phyloP scores from a whole-genome alignment of 768 basidiomycete genomes.

The Cubamyces lactineus region DNA sequence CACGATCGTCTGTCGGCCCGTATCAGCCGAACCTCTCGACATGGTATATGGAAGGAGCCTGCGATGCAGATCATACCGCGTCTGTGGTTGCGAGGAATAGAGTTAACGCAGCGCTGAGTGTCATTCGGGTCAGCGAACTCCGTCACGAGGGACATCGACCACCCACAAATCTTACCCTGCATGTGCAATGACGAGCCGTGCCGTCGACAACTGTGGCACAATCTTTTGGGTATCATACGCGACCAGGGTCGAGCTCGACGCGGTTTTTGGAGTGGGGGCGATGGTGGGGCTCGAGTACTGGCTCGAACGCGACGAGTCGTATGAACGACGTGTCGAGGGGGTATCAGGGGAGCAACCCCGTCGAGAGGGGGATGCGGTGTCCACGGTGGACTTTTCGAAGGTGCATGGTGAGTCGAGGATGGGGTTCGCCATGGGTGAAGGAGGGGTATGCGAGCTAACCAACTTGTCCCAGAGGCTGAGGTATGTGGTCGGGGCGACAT shows the following conservation, averaged over 20 bases:
- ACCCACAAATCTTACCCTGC: constrained; percentile 54
- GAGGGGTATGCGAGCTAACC: not conserved
- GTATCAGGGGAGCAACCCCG: not conserved
- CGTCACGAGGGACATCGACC: not conserved
- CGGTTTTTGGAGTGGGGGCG: constrained; percentile 21
- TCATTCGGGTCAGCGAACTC: constrained; percentile 15
- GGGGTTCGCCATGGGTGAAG: constrained; percentile 3
- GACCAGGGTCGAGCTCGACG: constrained; percentile 31
- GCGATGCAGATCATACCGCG: constrained; percentile 50
- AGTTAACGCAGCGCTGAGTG: constrained; percentile 69
- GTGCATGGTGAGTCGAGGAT: constrained; percentile 1
- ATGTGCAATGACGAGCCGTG: constrained; percentile 64
- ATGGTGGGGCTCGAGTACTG: constrained; percentile 13
- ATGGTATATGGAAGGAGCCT: constrained; percentile 30
- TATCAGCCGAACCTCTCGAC: constrained; percentile 19
- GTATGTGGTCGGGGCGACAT: constrained; percentile 11
- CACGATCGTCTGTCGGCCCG: constrained; percentile 58
- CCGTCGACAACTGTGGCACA: constrained; percentile 47
- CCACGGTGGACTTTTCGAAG: constrained; percentile 15
- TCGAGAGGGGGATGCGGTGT: not conserved
- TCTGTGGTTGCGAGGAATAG: constrained; percentile 88
- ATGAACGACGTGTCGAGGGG: constrained; percentile 10
- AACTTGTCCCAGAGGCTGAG: constrained; percentile 1
- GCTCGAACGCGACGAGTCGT: constrained; percentile 17
- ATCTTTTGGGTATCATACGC: constrained; percentile 21